Evolutionary conservation across 805 yeast species (phyloP).

Genomic region (Pichia phayaonensis): DNA sequence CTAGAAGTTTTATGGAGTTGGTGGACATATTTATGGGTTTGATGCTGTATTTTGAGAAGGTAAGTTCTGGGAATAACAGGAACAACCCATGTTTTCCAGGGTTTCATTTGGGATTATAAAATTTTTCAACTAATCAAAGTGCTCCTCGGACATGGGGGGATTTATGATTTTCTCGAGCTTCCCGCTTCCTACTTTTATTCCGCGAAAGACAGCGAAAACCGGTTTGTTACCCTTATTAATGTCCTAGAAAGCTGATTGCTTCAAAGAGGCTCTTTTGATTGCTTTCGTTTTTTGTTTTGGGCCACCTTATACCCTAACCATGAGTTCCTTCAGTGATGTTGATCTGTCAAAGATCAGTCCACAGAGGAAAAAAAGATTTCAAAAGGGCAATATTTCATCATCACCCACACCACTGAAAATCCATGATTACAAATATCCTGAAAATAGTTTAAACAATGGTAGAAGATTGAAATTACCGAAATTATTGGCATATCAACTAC

Average conservation of each 20-base stretch:
- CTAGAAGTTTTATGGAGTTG: constrained; percentile 59
- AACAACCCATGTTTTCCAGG: not conserved
- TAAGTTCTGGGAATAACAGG: not conserved
- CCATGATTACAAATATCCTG: not conserved
- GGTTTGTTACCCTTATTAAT: not conserved
- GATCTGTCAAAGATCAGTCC: not conserved
- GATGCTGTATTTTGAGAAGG: not conserved
- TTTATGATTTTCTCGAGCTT: too few species aligned
- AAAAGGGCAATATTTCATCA: not conserved
- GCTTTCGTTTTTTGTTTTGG: too few species aligned
- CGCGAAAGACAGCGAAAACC: not conserved
- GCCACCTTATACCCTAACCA: not conserved
- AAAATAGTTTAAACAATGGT: not conserved
- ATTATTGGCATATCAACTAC: constrained; percentile 16
- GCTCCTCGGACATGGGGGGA: not conserved
- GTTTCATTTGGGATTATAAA: not conserved
- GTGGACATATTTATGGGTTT: constrained; percentile 47
- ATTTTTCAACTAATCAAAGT: not conserved
- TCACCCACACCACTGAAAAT: not conserved
- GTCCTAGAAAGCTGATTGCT: not conserved
- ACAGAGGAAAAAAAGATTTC: not conserved
- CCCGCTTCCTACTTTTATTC: not conserved
- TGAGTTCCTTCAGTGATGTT: not conserved
- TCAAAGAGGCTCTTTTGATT: too few species aligned
- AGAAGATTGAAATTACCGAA: constrained; percentile 13